Base-by-base conservation (phyloP, 768 basidiomycete species). In the Hericium rajendrae region DNA sequence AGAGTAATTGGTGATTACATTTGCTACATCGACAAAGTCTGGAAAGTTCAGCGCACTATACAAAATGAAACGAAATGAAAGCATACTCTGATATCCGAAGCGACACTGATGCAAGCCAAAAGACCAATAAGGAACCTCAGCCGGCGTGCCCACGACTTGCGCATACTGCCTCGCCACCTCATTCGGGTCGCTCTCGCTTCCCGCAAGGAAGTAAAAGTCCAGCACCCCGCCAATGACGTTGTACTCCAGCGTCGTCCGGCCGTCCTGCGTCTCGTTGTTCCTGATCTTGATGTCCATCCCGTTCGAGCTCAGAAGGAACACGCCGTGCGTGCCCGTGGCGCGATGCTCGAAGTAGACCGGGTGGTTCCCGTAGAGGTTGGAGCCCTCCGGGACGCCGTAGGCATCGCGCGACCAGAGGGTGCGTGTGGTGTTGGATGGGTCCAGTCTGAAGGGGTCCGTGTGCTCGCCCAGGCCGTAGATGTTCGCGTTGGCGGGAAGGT, bases 391-490 rank as follows among this genome's bases (percentile, higher is more conserved):
- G 12, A 86, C 72, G 28, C 83, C 81, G 59, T 71, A 80, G 6
- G 85, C 77, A 64, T 88, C 85, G 54, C 85, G 78, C 24, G 79
- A 80, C 85, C 86, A 88, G 11, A 87, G 49, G 22, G 76, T 77
- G n/a, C 75, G 73, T 22, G 72, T 75, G 55, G 67, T 70, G 64
- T 74, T 75, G 55, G 65, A 59, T 6, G 69, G 68, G 24, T 73
- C 69, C 26, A 88, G 78, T 16, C 78, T 80, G 77, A 88, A 87
- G 0, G 78, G 64, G 58, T 86, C 77, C 4, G 82, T 81, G 66
- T 86, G 83, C 62, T 86, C 86, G n/a, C 88, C 88, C 10, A 90
- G 75, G 2, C 89, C 89, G 65, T 88, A 89, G 55, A 90, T 78
- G 68, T 89, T 88, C 26, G 88, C 78, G 43, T 78, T 68, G 3